A percentile compares a stretch with the other conserved stretches of the same genome.
Evolutionary conservation across 73 alveolate species (phyloP).

Genomic region (Paramecium tetraurelia): DNA sequence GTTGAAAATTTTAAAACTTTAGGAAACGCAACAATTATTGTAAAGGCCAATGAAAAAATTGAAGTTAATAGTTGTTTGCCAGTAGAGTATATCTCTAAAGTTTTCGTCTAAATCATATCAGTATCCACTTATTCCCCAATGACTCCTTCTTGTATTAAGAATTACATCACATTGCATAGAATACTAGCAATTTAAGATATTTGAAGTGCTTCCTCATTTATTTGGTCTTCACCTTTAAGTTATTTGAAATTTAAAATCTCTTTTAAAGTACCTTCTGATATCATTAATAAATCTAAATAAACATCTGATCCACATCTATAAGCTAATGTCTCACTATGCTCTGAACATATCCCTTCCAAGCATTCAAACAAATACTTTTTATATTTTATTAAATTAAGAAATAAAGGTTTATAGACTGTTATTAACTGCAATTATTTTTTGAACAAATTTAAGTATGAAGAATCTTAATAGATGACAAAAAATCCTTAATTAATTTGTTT

Average conservation of each 20-base stretch:
- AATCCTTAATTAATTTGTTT: conserved; percentile 41
- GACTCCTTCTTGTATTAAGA: not conserved
- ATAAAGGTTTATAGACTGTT: not conserved
- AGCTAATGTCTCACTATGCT: conserved; percentile 12
- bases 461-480: conserved; percentile 1
- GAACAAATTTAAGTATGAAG: not conserved
- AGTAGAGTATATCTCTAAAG: not conserved
- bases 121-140: not conserved
- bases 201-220: not conserved
- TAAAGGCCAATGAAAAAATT: not conserved
- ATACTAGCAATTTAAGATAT: not conserved
- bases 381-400: not conserved
- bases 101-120: not conserved
- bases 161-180: not conserved
- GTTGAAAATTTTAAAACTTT: not conserved
- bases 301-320: conserved; percentile 9
- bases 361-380: conserved; percentile 12
- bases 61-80: not conserved
- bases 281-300: not conserved
- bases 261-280: not conserved
- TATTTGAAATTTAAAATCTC: not conserved
- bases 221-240: conserved; percentile 38
- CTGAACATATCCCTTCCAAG: not conserved
- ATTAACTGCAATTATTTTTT: not conserved
- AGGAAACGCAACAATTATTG: not conserved